Evolutionary conservation across 495 filamentous ascomycete species (phyloP), one percentile per base, ranked within the genome.

Genomic region (Penicillium subrubescens): DNA sequence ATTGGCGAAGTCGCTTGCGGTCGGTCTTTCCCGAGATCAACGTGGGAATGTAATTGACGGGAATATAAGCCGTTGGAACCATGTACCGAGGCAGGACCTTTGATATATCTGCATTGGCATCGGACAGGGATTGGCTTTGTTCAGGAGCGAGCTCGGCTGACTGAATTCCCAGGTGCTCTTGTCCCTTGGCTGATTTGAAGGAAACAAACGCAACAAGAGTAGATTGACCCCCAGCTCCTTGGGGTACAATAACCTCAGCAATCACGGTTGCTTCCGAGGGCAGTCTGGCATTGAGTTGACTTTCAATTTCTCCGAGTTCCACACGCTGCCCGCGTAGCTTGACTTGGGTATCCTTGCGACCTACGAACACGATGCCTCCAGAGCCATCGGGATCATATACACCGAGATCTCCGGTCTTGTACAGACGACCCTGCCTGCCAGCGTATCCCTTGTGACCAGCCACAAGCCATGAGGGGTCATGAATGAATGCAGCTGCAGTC

Each of bases 251-350:
- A 1, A 81, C 79, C 25, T 81, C 79, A 4, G 72, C 77, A 58
- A 77, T 75, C 8, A 81, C 67, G 19, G 62, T 75, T 8, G 66
- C 64, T 7, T 74, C 76, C 0, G 75, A 60, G 15, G 75, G 75
- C 19, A 81, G 66, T 17, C 64, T 65, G 2, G 65, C 68, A 48
- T 67, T 68, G 12, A 80, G 69, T 27, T 80, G 79, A 65, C 73
- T 76, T 62, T 81, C 79, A 35, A 81, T 79, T 59, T 90, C 87
- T 0, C 80, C 83, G 5, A 89, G 76, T 67, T 90, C 87, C 41
- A 90, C 81, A 39, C 87, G 80, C 64, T 89, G 86, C 11, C 87
- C 87, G 15, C 82, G 82, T 5, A 89, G 64, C 69, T 89, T 90
- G 19, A 88, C 85, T 65, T 89, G 86, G 10, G 85, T 83, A 61